Percentiles rank a stretch among this genome's conserved stretches.
Conservation (phyloP, 208 protist species). For the Leptomonas seymouri region DNA sequence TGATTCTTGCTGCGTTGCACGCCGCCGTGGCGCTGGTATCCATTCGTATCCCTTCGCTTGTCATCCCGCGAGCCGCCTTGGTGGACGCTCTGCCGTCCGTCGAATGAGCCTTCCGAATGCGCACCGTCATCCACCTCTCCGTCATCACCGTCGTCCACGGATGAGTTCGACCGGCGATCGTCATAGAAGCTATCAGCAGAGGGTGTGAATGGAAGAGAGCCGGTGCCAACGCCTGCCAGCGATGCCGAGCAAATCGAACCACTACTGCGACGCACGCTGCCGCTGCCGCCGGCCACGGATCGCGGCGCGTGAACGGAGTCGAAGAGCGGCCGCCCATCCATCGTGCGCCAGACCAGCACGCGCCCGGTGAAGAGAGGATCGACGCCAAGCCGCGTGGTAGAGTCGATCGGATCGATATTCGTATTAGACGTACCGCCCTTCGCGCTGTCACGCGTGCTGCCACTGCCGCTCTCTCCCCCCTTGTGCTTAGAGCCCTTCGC, state of each 20-base stretch:
- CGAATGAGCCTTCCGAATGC: background rate
- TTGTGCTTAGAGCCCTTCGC: background rate
- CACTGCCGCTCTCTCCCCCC: background rate
- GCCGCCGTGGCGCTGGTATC: background rate
- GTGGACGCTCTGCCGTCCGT: background rate
- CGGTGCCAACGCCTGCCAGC: background rate
- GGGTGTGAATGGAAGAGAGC: background rate
- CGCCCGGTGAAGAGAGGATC: slow-evolving; percentile 36
- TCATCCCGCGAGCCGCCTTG: background rate
- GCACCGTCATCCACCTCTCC: background rate
- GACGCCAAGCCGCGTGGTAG: slow-evolving; percentile 9
- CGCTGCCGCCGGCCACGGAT: background rate
- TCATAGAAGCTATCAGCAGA: slow-evolving; percentile 8
- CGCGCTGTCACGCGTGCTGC: background rate
- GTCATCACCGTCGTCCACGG: background rate
- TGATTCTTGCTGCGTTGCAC: background rate
- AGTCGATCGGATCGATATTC: background rate
- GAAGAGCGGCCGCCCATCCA: slow-evolving; percentile 39
- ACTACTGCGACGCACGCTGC: background rate
- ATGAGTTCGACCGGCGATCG: slow-evolving; percentile 1
- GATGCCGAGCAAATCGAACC: background rate
- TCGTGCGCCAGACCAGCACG: slow-evolving; percentile 39
- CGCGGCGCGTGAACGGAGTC: slow-evolving; percentile 6
- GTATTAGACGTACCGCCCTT: slow-evolving; percentile 5
- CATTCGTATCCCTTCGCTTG: background rate